phyloP scores from a whole-genome alignment of 2,329 filamentous ascomycete genomes.

The Ophiocordyceps camponoti-saundersi region DNA sequence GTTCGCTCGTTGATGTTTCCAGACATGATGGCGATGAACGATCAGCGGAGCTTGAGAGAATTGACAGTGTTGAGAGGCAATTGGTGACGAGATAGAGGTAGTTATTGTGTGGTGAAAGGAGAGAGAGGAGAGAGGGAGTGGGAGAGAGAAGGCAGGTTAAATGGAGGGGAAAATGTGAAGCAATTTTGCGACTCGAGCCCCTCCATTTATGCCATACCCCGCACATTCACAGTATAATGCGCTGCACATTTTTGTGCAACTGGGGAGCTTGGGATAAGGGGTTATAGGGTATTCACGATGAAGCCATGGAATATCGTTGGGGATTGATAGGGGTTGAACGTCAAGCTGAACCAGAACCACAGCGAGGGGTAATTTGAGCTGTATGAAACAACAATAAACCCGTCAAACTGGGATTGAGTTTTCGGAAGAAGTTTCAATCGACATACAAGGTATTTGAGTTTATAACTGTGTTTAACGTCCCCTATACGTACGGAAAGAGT shows the following conservation, averaged over 20 bases:
- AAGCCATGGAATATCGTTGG: too few species aligned
- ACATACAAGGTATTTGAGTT: too few species aligned
- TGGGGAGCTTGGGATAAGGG: too few species aligned
- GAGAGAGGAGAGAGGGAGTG: background rate
- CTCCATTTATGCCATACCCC: background rate
- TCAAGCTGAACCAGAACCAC: too few species aligned
- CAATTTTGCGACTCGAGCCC: background rate
- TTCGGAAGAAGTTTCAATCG: too few species aligned
- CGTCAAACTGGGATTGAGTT: too few species aligned
- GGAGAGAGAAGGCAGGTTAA: background rate
- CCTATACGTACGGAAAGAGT: too few species aligned
- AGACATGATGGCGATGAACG: slow-evolving; percentile 41
- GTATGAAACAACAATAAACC: too few species aligned
- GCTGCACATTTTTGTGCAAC: too few species aligned
- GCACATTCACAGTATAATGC: background rate
- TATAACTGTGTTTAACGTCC: too few species aligned
- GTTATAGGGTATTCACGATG: background rate
- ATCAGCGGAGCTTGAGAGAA: slow-evolving; percentile 1
- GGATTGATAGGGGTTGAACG: too few species aligned
- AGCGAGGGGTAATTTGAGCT: too few species aligned
- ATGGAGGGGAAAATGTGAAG: background rate
- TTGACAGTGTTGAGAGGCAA: background rate
- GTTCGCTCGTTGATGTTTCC: slow-evolving; percentile 54
- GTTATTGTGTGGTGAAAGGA: background rate
- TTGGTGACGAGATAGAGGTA: background rate